phyloP scores from a whole-genome alignment of 2,329 filamentous ascomycete species.

The Sclerotinia nivalis region DNA sequence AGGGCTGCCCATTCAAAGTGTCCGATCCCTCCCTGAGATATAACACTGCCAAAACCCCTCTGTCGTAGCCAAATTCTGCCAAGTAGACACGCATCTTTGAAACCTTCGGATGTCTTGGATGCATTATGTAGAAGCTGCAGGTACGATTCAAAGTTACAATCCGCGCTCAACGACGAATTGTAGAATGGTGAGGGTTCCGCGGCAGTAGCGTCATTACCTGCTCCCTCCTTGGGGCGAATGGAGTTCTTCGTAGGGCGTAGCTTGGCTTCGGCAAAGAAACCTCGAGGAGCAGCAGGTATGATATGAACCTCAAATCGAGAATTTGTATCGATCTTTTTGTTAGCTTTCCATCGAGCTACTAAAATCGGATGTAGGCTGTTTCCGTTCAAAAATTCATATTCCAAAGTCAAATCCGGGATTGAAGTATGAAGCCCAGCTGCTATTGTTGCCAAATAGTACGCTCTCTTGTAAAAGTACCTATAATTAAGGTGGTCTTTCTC shows the following conservation, averaged over 20 bases:
- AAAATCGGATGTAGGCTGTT: slow-evolving; percentile 75
- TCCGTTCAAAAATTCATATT: slow-evolving; percentile 68
- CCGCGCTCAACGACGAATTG: slow-evolving; percentile 80
- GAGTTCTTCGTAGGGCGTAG: slow-evolving; percentile 69
- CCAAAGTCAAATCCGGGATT: slow-evolving; percentile 53
- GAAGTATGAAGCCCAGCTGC: slow-evolving; percentile 66
- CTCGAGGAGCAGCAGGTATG: slow-evolving; percentile 70
- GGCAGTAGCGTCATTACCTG: slow-evolving; percentile 45
- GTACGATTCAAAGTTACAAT: slow-evolving; percentile 72
- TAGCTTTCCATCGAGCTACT: slow-evolving; percentile 44
- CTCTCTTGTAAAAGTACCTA: slow-evolving; percentile 91
- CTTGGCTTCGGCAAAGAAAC: slow-evolving; percentile 70
- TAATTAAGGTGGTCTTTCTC: slow-evolving; percentile 93
- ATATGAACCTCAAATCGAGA: slow-evolving; percentile 67
- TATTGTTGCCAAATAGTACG: slow-evolving; percentile 86
- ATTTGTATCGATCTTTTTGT: slow-evolving; percentile 42
- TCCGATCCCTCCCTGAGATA: slow-evolving; percentile 83
- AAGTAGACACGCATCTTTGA: slow-evolving; percentile 80
- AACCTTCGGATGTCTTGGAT: slow-evolving; percentile 57
- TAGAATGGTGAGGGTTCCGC: slow-evolving; percentile 74
- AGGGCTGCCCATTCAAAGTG: slow-evolving; percentile 88
- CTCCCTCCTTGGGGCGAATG: slow-evolving; percentile 58
- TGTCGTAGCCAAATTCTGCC: slow-evolving; percentile 89
- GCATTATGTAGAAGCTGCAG: slow-evolving; percentile 73
- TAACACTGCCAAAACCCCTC: slow-evolving; percentile 70